Percentiles rank a stretch among this genome's conserved stretches.
These are phyloP conservation scores for Coriaria nepalensis DNA, from an alignment of 306 rosid species.

Conservation along the genomic window DNA sequence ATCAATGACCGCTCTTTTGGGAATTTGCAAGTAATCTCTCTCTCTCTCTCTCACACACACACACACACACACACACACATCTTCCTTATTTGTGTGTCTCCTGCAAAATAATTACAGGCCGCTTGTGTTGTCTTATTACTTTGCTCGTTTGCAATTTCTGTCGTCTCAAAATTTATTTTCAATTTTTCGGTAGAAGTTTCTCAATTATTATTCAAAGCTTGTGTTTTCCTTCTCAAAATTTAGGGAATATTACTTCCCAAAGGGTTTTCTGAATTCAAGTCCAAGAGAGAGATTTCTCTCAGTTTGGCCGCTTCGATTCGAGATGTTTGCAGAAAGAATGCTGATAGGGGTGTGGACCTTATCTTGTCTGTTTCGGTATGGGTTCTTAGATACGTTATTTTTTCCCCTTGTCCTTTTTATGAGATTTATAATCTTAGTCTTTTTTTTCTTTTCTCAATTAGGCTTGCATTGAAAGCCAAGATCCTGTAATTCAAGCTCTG, in stretches of 20 bases:
- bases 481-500: slow-evolving; percentile 62
- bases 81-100: no score
- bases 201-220: no score
- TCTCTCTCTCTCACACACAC: background rate
- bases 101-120: no score
- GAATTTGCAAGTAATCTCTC: slow-evolving; percentile 68
- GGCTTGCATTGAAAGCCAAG: slow-evolving; percentile 79
- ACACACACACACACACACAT: no score
- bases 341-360: slow-evolving; percentile 94
- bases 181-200: no score
- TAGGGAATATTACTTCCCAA: slow-evolving; percentile 66
- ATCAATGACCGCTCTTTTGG: slow-evolving; percentile 80
- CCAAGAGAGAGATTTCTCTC: slow-evolving; percentile 56
- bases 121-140: no score
- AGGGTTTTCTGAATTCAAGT: slow-evolving; percentile 42
- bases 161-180: no score
- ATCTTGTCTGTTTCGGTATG: slow-evolving; percentile 91
- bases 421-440: slow-evolving; percentile 18
- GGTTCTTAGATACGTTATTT: slow-evolving; percentile 5
- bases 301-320: slow-evolving; percentile 83
- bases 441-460: slow-evolving; percentile 20
- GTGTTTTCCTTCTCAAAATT: slow-evolving; percentile 17
- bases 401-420: slow-evolving; percentile 17
- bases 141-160: no score
- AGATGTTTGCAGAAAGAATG: slow-evolving; percentile 77